phyloP scores from a whole-genome alignment of 2,329 filamentous ascomycete species.

The Neobulgaria alba region DNA sequence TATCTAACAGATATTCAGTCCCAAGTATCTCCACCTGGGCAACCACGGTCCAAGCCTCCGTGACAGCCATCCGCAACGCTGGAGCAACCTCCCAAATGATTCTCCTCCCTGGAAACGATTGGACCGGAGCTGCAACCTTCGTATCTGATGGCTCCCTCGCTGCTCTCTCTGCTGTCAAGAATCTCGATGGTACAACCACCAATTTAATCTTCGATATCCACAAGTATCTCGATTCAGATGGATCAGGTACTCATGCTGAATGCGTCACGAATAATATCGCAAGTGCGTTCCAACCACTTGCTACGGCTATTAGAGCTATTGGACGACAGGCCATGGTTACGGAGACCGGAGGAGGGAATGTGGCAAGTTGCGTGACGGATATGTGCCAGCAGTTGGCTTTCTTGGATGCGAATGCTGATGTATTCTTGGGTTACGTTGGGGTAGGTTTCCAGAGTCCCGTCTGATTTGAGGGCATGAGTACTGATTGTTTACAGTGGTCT shows the following conservation, averaged over 20 bases:
- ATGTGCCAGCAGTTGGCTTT: conserved; percentile 28
- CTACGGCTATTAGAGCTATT: conserved; percentile 37
- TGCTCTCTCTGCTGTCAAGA: conserved; percentile 43
- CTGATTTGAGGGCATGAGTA: too few relatives aligned
- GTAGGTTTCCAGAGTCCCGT: too few relatives aligned
- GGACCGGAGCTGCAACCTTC: conserved; percentile 34
- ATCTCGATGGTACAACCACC: conserved; percentile 47
- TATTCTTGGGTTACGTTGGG: conserved; percentile 32
- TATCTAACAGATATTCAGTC: not conserved
- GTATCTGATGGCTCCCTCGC: conserved; percentile 41
- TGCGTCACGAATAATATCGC: conserved; percentile 46
- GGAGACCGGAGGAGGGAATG: conserved; percentile 39
- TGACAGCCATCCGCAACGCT: conserved; percentile 54
- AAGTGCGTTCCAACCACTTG: conserved; percentile 38
- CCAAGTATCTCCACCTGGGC: conserved; percentile 48
- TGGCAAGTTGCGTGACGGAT: conserved; percentile 22
- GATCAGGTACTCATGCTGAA: conserved; percentile 41
- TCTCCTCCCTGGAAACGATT: conserved; percentile 48
- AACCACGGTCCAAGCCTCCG: conserved; percentile 49
- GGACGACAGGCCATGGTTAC: conserved; percentile 41
- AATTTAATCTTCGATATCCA: conserved; percentile 50
- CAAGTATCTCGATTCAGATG: conserved; percentile 51
- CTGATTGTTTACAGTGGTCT: too few relatives aligned
- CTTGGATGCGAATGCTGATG: conserved; percentile 30
- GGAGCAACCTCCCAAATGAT: conserved; percentile 56